Conservation (phyloP, 2,329 filamentous ascomycete genomes). For the Pseudocercospora cruenta region DNA sequence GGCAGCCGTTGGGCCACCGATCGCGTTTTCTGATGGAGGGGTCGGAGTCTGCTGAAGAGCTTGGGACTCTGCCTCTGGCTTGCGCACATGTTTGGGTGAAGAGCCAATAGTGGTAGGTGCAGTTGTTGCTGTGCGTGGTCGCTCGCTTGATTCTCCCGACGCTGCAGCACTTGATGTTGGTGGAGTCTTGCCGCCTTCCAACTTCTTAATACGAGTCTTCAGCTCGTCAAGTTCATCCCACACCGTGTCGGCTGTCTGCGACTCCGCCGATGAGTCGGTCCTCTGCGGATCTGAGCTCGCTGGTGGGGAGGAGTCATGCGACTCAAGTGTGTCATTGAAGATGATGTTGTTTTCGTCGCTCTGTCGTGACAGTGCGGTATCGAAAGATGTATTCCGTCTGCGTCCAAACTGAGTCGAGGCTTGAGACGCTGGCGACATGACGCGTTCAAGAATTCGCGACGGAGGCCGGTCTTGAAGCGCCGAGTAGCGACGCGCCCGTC, state of each 20-base stretch:
- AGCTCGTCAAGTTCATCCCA: constrained; percentile 98
- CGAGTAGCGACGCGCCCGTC: constrained; percentile 29
- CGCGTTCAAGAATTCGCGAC: constrained; percentile 26
- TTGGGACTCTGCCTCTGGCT: constrained; percentile 44
- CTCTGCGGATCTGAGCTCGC: constrained; percentile 50
- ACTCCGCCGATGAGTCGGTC: constrained; percentile 71
- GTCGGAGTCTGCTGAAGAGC: constrained; percentile 14
- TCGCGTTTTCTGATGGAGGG: constrained; percentile 18
- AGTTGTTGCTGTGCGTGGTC: constrained; percentile 88
- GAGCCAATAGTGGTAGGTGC: constrained; percentile 87
- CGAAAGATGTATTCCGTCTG: constrained; percentile 26
- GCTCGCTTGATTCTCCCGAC: constrained; percentile 73
- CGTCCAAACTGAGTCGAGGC: constrained; percentile 32
- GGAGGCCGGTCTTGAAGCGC: constrained; percentile 27
- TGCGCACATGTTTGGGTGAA: constrained; percentile 71
- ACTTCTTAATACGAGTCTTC: constrained; percentile 86
- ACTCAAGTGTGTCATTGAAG: constrained; percentile 9
- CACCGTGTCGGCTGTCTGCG: constrained; percentile 86
- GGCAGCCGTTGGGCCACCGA: constrained; percentile 49
- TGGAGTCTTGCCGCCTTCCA: constrained; percentile 82
- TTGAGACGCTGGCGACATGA: constrained; percentile 35
- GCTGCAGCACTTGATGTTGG: constrained; percentile 80
- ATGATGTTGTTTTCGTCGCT: constrained; percentile 10
- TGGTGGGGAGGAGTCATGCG: constrained; percentile 37
- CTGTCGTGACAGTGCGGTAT: constrained; percentile 6